These are phyloP conservation scores for Acmispon strigosus DNA, from an alignment of 306 rosid genomes.

Conservation along the genomic window DNA sequence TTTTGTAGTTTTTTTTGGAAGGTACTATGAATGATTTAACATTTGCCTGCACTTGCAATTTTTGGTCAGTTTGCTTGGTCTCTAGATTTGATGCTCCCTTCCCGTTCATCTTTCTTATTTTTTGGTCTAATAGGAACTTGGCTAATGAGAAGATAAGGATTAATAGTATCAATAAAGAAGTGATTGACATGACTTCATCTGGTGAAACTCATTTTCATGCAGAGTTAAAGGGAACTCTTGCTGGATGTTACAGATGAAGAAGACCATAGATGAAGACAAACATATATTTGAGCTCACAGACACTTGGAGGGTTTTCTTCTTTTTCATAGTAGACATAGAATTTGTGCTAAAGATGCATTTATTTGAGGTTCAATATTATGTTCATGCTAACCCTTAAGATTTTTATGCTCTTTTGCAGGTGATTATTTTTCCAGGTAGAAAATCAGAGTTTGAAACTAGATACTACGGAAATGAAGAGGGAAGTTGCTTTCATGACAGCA, in stretches of 20 bases:
- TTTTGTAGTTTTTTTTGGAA: too few relatives aligned
- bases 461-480: slow-evolving; percentile 1
- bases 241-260: slow-evolving; percentile 25
- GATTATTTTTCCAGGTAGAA: slow-evolving; percentile 28
- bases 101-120: background rate
- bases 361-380: background rate
- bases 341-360: too few relatives aligned
- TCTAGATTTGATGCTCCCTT: too few relatives aligned
- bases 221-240: slow-evolving; percentile 25
- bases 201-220: slow-evolving; percentile 25
- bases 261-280: slow-evolving; percentile 12
- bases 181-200: slow-evolving; percentile 16
- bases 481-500: slow-evolving; percentile 27
- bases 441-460: slow-evolving; percentile 24
- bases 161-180: slow-evolving; percentile 14
- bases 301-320: slow-evolving; percentile 16
- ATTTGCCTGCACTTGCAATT: too few relatives aligned
- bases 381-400: background rate
- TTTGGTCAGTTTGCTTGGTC: too few relatives aligned
- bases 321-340: background rate
- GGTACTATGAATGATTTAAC: too few relatives aligned
- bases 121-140: slow-evolving; percentile 8
- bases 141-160: slow-evolving; percentile 9
- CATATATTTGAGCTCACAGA: slow-evolving; percentile 31
- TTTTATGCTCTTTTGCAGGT: slow-evolving; percentile 5